Evolutionary conservation across 129 eudicot species (phyloP).

Genomic region (Flaveria linearis): DNA sequence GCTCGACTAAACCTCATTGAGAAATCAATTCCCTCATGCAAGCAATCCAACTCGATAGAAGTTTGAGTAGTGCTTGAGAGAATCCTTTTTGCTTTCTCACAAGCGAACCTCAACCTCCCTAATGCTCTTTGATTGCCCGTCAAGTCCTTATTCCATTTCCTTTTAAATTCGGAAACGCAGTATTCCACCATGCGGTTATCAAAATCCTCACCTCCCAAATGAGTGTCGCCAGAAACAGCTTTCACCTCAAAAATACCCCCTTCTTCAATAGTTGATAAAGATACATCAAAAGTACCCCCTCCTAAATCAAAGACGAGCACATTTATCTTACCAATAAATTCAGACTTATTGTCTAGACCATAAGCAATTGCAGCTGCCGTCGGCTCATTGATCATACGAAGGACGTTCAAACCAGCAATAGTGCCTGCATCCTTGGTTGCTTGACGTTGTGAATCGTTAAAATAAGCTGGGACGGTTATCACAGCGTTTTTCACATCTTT

Average conservation of each 20-base stretch:
- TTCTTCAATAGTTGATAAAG: slow-evolving; percentile 12
- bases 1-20: slow-evolving; percentile 27
- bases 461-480: slow-evolving; percentile 25
- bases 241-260: slow-evolving; percentile 27
- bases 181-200: slow-evolving; percentile 23
- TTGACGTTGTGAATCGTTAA: slow-evolving; percentile 31
- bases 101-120: slow-evolving; percentile 35
- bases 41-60: slow-evolving; percentile 24
- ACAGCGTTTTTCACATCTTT: slow-evolving; percentile 18
- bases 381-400: slow-evolving; percentile 33
- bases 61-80: slow-evolving; percentile 28
- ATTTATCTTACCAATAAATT: slow-evolving; percentile 19
- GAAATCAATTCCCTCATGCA: slow-evolving; percentile 29
- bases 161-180: slow-evolving; percentile 27
- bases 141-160: slow-evolving; percentile 26
- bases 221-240: slow-evolving; percentile 35
- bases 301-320: slow-evolving; percentile 35
- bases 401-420: slow-evolving; percentile 24
- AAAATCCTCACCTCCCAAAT: slow-evolving; percentile 31
- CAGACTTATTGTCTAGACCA: slow-evolving; percentile 20
- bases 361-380: slow-evolving; percentile 38
- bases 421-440: slow-evolving; percentile 31
- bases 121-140: slow-evolving; percentile 14
- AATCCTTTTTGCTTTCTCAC: slow-evolving; percentile 33
- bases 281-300: slow-evolving; percentile 32